Base-by-base conservation (phyloP, 192 early-diverging fungal genomes). In the Chytriomyces confervae region DNA sequence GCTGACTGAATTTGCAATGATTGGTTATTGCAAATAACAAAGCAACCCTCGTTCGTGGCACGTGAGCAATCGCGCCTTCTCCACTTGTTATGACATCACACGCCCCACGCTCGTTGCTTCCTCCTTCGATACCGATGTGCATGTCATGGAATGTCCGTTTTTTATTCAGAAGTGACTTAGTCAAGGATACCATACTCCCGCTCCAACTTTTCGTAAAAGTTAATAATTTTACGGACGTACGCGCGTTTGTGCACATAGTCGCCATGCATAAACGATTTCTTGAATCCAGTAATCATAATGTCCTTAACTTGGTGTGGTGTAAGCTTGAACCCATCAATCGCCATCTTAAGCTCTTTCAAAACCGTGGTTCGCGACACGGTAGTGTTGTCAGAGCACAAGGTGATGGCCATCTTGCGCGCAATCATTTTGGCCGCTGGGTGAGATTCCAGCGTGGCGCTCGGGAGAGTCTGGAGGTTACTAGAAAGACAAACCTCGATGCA, bases 251-350 rank as follows among this genome's bases (percentile, higher is more conserved):
- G 16, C 11, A 63, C 62, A 27, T 74, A 74, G 23, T 74, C 72
- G 4, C 43, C n/a, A 11, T 9, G 60, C 72, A 74, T 74, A 45
- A 74, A 74, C 6, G 72, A 74, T 8, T 57, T n/a, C 62, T 74
- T 74, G 72, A 74, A 74, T 16, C 72, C 72, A 7, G 72, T 74
- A 9, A 74, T 63, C 9, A 18, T 74, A 63, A 74, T 74, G 61
- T 74, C 72, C 46, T 63, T 74, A 45, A 74, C 60, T 46, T 74
- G 72, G 16, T 49, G 72, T 6, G 72, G 72, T 9, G 36, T 74
- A 43, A 74, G 48, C 8, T 74, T 7, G 61, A 74, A 74, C 7
- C 60, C 72, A 18, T 49, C 72, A 43, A 74, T 60, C 5, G 72
- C 61, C 72, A 74, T n/a, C 16, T 74, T 62, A 10, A 74, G 61